Evolutionary conservation across 2,329 filamentous ascomycete genomes (phyloP), one percentile per base, ranked within the genome.

Genomic region (Pyricularia pennisetigena): DNA sequence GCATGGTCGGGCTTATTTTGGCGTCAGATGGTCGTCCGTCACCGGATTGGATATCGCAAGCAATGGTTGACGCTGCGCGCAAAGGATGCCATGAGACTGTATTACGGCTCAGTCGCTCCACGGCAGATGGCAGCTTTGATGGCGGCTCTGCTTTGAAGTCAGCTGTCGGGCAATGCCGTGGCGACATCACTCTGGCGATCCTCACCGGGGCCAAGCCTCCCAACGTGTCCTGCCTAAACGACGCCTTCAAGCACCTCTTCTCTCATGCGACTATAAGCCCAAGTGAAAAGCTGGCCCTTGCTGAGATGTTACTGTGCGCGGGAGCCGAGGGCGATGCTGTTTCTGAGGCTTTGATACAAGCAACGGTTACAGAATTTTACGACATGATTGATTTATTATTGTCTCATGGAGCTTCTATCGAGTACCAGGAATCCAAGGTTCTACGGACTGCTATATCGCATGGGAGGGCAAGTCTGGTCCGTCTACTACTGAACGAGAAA

Each of bases 301-400:
- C 83, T 0, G 85, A 89, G 72, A 76, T 86, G 2, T 73, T 89
- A 1, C 78, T 89, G 1, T 87, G 86, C 67, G 85, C 84, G 0
- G 86, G 86, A 0, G 85, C 86, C 1, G 77, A 79, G 14, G 86
- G 86, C 1, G 81, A 85, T 16, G 76, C 79, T 0, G 75, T 85
- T 0, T 80, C 83, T 0, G 75, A 77, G 32, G 83, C 82, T 0
- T 76, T 88, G 0, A 75, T 83, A 7, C 77, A 82, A 35, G 82
- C 85, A 0, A 82, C 81, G 67, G 77, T 80, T 7, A 79, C 78
- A 1, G 81, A 83, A 62, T 86, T 83, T 69, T 79, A 83, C 68
- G 83, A 86, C 59, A 84, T 88, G 81, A 81, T 85, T 2, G 77
- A 76, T 54, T 75, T 88, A n/a, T 76, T 88, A 7, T 78, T 86